These are phyloP conservation scores for Candida sonorensis DNA, from an alignment of 805 yeast genomes.

Conservation along the genomic window DNA sequence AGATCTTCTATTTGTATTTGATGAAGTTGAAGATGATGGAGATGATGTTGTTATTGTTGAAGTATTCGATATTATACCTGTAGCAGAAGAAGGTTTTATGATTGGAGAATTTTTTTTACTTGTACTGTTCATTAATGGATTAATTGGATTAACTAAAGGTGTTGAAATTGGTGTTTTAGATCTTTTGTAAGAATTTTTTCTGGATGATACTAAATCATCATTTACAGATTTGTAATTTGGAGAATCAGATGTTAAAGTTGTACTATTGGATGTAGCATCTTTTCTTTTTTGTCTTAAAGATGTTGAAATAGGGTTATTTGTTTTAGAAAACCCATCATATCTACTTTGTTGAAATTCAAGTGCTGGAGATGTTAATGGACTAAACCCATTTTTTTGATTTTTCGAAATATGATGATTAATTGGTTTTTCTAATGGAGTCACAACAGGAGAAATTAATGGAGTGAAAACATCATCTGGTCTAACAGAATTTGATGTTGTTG, in stretches of 20 bases:
- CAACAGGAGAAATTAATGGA: constrained; percentile 72
- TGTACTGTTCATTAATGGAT: too few species aligned
- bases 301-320: constrained; percentile 5
- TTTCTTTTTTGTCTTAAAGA: constrained; percentile 23
- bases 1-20: constrained; percentile 3
- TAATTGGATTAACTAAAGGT: constrained; percentile 31
- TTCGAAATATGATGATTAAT: constrained; percentile 6
- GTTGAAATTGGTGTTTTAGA: constrained; percentile 35
- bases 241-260: constrained; percentile 22
- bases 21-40: neutral
- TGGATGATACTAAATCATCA: constrained; percentile 7
- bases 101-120: neutral
- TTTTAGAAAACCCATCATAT: constrained; percentile 5
- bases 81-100: too few species aligned
- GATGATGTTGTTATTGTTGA: too few species aligned
- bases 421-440: constrained; percentile 49
- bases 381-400: constrained; percentile 21
- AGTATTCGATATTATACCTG: too few species aligned
- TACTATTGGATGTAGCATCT: constrained; percentile 17
- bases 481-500: constrained; percentile 17
- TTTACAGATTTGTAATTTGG: too few species aligned
- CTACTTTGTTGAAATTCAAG: constrained; percentile 38
- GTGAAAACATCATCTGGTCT: constrained; percentile 62
- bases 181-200: constrained; percentile 22
- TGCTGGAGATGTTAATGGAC: constrained; percentile 66